Conservation (phyloP, 257 asterid species). For the Knoxia roxburghii region DNA sequence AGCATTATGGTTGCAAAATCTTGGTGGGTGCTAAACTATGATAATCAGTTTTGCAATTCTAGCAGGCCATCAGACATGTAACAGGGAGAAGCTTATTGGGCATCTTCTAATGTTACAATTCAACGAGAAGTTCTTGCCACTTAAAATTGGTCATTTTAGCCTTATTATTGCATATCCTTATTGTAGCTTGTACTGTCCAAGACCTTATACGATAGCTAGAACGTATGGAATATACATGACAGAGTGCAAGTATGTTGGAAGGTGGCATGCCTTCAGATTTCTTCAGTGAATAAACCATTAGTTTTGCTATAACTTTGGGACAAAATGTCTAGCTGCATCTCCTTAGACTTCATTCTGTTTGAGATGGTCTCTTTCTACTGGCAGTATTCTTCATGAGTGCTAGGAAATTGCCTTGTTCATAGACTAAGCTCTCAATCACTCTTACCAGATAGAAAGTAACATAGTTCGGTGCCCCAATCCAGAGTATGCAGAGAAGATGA, state of each 20-base stretch:
- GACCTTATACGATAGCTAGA: background rate
- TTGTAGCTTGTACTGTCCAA: background rate
- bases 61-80: background rate
- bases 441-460: conserved; percentile 70
- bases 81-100: background rate
- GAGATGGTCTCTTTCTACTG: background rate
- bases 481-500: conserved; percentile 95
- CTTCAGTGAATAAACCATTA: background rate
- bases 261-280: background rate
- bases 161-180: background rate
- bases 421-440: conserved; percentile 1
- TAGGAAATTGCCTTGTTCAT: background rate
- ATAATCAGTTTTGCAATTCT: background rate
- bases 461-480: conserved; percentile 92
- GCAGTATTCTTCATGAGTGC: background rate
- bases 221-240: no score
- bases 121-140: background rate
- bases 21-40: background rate
- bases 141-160: background rate
- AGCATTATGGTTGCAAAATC: background rate
- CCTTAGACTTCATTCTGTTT: background rate
- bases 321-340: background rate
- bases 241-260: background rate
- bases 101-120: background rate
- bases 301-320: background rate